Evolutionary conservation across 192 early-diverging fungal genomes (phyloP).

Genomic region (Rhizoclosmatium globosum): DNA sequence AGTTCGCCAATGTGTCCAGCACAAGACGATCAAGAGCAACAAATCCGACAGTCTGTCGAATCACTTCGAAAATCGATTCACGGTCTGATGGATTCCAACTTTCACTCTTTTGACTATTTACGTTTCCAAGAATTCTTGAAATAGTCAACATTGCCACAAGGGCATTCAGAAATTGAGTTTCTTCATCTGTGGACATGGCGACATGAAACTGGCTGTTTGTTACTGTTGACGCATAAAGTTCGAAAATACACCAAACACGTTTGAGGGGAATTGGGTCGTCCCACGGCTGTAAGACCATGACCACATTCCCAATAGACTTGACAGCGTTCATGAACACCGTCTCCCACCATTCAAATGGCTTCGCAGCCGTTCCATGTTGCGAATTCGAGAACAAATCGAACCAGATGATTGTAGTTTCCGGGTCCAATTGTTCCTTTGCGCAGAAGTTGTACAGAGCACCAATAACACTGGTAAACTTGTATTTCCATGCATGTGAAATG

Average conservation of each 20-base stretch:
- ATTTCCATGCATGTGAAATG: slow-evolving; percentile 44
- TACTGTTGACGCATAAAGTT: slow-evolving; percentile 31
- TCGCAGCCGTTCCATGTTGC: slow-evolving; percentile 34
- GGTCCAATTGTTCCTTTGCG: slow-evolving; percentile 2
- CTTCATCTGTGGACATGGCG: slow-evolving; percentile 12
- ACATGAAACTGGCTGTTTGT: slow-evolving; percentile 40
- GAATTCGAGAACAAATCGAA: slow-evolving; percentile 49
- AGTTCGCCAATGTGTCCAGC: slow-evolving; percentile 3
- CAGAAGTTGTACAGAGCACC: slow-evolving; percentile 37
- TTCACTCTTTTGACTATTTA: not conserved
- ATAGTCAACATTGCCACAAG: not conserved
- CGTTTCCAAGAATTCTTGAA: not conserved
- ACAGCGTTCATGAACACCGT: slow-evolving; percentile 46
- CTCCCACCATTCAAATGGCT: slow-evolving; percentile 46
- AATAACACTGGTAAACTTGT: slow-evolving; percentile 40
- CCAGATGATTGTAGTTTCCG: slow-evolving; percentile 35
- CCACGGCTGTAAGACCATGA: slow-evolving; percentile 47
- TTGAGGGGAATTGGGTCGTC: slow-evolving; percentile 39
- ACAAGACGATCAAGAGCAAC: not conserved
- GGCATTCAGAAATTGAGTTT: not conserved
- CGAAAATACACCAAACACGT: slow-evolving; percentile 48
- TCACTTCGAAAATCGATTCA: not conserved
- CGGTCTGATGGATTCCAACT: not conserved
- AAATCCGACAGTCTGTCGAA: not conserved
- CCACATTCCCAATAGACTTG: slow-evolving; percentile 42